phyloP scores from a whole-genome alignment of 1,139 yeast species.

The Sugiyamaella castrensis region DNA sequence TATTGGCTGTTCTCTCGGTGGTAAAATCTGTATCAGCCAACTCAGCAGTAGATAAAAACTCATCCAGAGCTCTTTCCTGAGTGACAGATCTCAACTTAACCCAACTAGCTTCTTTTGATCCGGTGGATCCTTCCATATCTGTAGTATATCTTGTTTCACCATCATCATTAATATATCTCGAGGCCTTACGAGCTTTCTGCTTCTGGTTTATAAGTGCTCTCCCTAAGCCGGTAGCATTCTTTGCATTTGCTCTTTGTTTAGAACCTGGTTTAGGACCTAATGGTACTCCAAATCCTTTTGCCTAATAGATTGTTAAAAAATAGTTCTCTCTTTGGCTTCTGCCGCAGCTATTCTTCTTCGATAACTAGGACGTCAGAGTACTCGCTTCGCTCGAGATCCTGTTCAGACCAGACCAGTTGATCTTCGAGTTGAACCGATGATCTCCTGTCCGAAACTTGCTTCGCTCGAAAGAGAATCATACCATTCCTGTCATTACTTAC shows the following conservation, averaged over 20 bases:
- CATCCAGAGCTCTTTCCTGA: slow-evolving; percentile 91
- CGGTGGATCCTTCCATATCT: slow-evolving; percentile 36
- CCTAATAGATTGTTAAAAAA: slow-evolving; percentile 1
- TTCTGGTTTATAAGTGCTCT: slow-evolving; percentile 77
- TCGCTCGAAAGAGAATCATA: too few relatives aligned
- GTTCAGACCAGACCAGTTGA: too few relatives aligned
- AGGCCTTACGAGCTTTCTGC: slow-evolving; percentile 63
- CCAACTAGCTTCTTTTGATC: slow-evolving; percentile 82
- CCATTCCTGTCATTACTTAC: too few relatives aligned
- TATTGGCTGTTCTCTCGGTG: slow-evolving; percentile 81
- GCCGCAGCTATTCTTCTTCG: too few relatives aligned
- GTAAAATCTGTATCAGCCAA: slow-evolving; percentile 95
- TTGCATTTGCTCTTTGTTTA: slow-evolving; percentile 58
- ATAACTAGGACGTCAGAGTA: too few relatives aligned
- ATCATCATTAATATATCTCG: slow-evolving; percentile 78
- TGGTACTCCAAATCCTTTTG: slow-evolving; percentile 48
- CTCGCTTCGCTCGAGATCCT: too few relatives aligned
- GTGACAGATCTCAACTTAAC: slow-evolving; percentile 90
- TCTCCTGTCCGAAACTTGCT: too few relatives aligned
- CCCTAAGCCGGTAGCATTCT: slow-evolving; percentile 82
- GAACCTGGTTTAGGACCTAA: slow-evolving; percentile 85
- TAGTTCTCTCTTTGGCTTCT: too few relatives aligned
- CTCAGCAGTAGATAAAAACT: slow-evolving; percentile 90
- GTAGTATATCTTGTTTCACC: slow-evolving; percentile 36
- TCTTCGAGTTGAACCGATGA: too few relatives aligned